phyloP scores from a whole-genome alignment of 768 basidiomycete species.

The Boletus eberwhitei region DNA sequence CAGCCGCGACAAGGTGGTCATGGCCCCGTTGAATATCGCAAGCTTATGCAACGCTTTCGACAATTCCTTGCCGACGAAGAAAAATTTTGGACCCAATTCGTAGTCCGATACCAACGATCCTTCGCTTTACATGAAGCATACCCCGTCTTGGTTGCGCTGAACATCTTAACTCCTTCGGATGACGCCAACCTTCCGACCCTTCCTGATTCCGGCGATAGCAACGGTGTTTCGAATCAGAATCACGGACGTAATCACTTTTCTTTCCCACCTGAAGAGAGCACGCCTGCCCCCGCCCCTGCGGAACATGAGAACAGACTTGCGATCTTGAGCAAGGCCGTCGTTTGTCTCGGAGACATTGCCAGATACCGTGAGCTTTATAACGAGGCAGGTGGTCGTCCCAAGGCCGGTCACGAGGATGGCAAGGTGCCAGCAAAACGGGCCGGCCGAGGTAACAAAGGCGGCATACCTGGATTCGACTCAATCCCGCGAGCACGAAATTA shows the following conservation, averaged over 20 bases:
- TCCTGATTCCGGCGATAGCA: slow-evolving; percentile 18
- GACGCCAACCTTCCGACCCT: slow-evolving; percentile 31
- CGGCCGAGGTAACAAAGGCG: slow-evolving; percentile 48
- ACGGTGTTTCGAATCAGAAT: slow-evolving; percentile 20
- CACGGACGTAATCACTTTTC: slow-evolving; percentile 56
- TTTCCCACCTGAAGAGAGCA: slow-evolving; percentile 57
- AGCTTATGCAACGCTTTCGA: slow-evolving; percentile 81
- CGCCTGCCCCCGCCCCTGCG: slow-evolving; percentile 35
- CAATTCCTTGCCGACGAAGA: slow-evolving; percentile 90
- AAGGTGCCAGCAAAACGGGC: slow-evolving; percentile 35
- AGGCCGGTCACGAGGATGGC: slow-evolving; percentile 65
- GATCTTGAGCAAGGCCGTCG: slow-evolving; percentile 80
- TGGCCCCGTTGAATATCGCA: slow-evolving; percentile 79
- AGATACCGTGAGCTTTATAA: slow-evolving; percentile 91
- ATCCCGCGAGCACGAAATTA: slow-evolving; percentile 64
- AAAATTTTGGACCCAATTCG: slow-evolving; percentile 83
- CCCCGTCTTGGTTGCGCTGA: slow-evolving; percentile 53
- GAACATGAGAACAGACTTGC: slow-evolving; percentile 59
- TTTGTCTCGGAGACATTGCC: slow-evolving; percentile 92
- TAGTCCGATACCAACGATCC: slow-evolving; percentile 68
- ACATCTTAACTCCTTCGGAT: slow-evolving; percentile 44
- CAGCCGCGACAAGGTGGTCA: slow-evolving; percentile 40
- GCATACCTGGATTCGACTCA: slow-evolving; percentile 40
- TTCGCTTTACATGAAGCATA: slow-evolving; percentile 68
- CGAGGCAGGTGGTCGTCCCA: slow-evolving; percentile 62